Percentiles rank a stretch among this genome's conserved stretches.
These are phyloP conservation scores for Tetratostichococcus sp. DNA, from an alignment of 139 green algal species.

Conservation along the genomic window DNA sequence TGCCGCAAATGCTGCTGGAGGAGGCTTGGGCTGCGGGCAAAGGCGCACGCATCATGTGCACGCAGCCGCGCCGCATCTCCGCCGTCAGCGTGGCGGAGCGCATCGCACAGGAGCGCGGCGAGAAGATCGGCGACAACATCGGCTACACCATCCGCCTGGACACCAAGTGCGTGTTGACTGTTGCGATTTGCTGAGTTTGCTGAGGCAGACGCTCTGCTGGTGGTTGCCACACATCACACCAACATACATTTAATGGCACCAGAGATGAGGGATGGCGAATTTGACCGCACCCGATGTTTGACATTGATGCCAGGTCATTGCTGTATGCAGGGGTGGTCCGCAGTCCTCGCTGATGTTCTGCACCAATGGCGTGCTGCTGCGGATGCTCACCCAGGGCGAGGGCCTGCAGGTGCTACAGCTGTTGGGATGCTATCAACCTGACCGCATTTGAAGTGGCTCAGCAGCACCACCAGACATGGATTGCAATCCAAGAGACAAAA, in stretches of 20 bases:
- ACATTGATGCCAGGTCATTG: too few relatives aligned
- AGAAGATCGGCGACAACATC: slow-evolving; percentile 67
- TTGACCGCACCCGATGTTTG: too few relatives aligned
- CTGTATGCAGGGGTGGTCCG: slow-evolving; percentile 11
- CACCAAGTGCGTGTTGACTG: slow-evolving; percentile 23
- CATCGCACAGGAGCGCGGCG: slow-evolving; percentile 67
- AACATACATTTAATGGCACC: too few relatives aligned
- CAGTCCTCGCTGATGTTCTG: slow-evolving; percentile 54
- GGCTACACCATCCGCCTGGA: slow-evolving; percentile 83
- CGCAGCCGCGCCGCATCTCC: slow-evolving; percentile 88
- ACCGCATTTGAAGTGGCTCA: too few relatives aligned
- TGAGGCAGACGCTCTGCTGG: too few relatives aligned
- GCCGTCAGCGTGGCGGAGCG: slow-evolving; percentile 73
- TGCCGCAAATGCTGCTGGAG: slow-evolving; percentile 81
- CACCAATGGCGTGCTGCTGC: slow-evolving; percentile 77
- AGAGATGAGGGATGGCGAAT: too few relatives aligned
- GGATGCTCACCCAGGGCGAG: slow-evolving; percentile 47
- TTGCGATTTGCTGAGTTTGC: neutral
- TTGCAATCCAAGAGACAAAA: too few relatives aligned
- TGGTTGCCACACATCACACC: too few relatives aligned
- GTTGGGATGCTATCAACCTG: too few relatives aligned
- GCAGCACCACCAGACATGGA: too few relatives aligned
- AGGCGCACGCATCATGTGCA: slow-evolving; percentile 75
- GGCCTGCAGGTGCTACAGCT: slow-evolving; percentile 9
- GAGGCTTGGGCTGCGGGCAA: slow-evolving; percentile 41